Percentiles rank a stretch among this genome's conserved stretches.
These are phyloP conservation scores for Aspergillus quadrilineatus DNA, from an alignment of 2,329 filamentous ascomycete genomes.

Conservation along the genomic window DNA sequence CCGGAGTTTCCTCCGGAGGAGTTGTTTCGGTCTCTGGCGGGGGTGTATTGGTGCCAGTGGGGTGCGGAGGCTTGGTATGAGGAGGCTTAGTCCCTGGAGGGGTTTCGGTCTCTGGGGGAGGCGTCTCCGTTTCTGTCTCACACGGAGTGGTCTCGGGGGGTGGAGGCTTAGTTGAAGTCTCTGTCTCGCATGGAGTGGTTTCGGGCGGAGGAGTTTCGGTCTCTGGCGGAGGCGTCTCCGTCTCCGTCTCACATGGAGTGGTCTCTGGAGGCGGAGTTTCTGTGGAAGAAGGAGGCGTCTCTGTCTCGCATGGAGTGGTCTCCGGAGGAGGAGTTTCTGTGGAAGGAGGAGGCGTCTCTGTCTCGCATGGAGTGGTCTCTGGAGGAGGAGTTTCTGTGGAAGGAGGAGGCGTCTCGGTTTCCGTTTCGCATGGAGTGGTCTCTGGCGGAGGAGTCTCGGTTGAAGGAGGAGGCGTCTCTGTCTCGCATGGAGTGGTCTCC, in stretches of 20 bases:
- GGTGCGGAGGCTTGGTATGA: not conserved
- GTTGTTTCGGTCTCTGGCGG: not conserved
- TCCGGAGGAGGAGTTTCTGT: not conserved
- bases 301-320: slow-evolving; percentile 9
- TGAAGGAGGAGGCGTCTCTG: not conserved
- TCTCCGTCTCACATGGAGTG: slow-evolving; percentile 3
- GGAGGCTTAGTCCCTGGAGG: not conserved
- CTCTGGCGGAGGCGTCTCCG: not conserved
- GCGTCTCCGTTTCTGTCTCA: slow-evolving; percentile 2
- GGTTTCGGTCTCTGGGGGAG: not conserved
- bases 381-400: not conserved
- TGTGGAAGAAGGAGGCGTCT: slow-evolving; percentile 1
- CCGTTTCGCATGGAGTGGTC: slow-evolving; percentile 7
- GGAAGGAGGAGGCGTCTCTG: not conserved
- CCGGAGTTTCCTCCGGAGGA: slow-evolving; percentile 2
- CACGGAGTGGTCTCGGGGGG: slow-evolving; percentile 2
- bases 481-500: slow-evolving; percentile 5
- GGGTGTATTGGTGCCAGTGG: not conserved
- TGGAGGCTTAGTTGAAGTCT: no score
- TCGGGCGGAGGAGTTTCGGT: not conserved
- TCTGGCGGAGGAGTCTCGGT: not conserved
- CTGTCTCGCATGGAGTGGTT: slow-evolving; percentile 7
- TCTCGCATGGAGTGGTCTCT: slow-evolving; percentile 6
- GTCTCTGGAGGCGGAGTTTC: not conserved
- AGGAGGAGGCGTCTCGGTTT: not conserved